These are phyloP conservation scores for Podosphaera fusca DNA, from an alignment of 2,329 filamentous ascomycete species.

Conservation along the genomic window DNA sequence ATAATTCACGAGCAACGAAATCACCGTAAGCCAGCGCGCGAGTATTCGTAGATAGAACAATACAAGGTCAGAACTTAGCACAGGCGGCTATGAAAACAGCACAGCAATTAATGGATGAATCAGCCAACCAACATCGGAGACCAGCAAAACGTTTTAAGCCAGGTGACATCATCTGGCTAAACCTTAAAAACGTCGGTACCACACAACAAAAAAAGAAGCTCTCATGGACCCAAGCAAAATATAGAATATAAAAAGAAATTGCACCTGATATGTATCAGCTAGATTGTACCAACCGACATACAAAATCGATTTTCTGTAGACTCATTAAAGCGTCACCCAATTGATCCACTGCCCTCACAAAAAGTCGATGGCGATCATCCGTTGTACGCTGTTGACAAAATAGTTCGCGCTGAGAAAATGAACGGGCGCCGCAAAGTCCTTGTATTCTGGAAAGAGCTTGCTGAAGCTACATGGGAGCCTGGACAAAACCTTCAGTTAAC, in stretches of 20 bases:
- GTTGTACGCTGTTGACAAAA: background rate
- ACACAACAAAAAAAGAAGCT: background rate
- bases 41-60: background rate
- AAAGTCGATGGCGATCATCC: background rate
- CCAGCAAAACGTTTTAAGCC: background rate
- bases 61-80: background rate
- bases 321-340: background rate
- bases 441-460: background rate
- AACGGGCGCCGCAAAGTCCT: background rate
- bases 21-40: background rate
- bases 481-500: background rate
- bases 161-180: background rate
- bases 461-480: background rate
- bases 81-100: background rate
- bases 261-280: background rate
- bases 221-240: slow-evolving; percentile 1
- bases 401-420: background rate
- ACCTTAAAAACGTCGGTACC: slow-evolving; percentile 1
- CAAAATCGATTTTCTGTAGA: slow-evolving; percentile 2
- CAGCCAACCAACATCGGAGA: background rate
- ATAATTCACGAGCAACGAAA: background rate
- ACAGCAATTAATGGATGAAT: background rate
- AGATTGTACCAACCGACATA: slow-evolving; percentile 1
- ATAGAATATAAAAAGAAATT: background rate
- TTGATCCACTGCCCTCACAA: slow-evolving; percentile 1